phyloP scores from a whole-genome alignment of 2,329 filamentous ascomycete genomes.

The Stromatinia cepivora region DNA sequence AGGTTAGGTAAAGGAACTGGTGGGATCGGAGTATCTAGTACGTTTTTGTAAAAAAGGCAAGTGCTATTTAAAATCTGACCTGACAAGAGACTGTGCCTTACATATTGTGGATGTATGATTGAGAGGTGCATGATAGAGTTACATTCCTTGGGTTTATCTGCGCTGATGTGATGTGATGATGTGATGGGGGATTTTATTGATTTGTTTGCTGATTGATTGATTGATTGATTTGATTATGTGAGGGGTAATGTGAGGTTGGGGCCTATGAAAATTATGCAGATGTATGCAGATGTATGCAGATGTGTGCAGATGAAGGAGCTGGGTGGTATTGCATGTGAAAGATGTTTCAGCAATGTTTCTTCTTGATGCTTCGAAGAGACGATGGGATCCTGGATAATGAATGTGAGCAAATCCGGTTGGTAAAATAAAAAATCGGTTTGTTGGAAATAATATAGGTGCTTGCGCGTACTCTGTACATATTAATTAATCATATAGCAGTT shows the following conservation, averaged over 20 bases:
- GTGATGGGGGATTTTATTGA: neutral
- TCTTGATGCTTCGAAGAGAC: neutral
- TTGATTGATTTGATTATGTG: slow-evolving; percentile 13
- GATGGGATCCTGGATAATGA: neutral
- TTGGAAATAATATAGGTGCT: neutral
- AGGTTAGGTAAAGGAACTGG: neutral
- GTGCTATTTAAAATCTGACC: slow-evolving; percentile 16
- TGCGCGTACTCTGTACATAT: neutral
- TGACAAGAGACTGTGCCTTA: neutral
- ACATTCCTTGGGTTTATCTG: slow-evolving; percentile 4
- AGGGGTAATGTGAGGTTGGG: slow-evolving; percentile 14
- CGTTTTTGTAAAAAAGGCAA: neutral
- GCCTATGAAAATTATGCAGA: slow-evolving; percentile 9
- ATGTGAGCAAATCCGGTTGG: neutral
- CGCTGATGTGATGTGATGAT: neutral
- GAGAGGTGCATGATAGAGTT: slow-evolving; percentile 19
- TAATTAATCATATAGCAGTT: neutral
- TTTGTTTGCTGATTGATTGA: neutral
- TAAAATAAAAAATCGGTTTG: neutral
- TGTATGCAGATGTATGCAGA: neutral
- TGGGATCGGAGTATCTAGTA: neutral
- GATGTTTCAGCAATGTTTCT: slow-evolving; percentile 13
- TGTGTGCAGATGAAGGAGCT: slow-evolving; percentile 15
- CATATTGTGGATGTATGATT: slow-evolving; percentile 1
- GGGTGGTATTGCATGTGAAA: slow-evolving; percentile 14